Evolutionary conservation across 768 basidiomycete species (phyloP), one percentile per base, ranked within the genome.

Genomic region (Chalciporus chontae): DNA sequence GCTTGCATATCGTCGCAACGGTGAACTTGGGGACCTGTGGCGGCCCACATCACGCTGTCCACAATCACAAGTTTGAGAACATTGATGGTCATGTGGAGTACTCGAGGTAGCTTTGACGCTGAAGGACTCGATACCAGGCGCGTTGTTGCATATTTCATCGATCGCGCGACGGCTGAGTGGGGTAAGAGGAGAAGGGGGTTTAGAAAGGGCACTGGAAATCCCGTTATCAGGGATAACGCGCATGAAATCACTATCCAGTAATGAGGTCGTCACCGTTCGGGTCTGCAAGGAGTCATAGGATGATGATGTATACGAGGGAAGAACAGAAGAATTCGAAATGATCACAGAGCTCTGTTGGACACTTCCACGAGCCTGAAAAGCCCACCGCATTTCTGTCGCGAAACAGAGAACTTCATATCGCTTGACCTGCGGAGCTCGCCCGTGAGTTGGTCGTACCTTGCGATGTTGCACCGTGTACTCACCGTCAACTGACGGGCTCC

Each of bases 371-470:
- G 40, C 48, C 36, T 45, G 26, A 10, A 65, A 40, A 4, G 18
- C 47, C 65, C 64, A 65, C 47, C 60, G 53, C 63, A 65, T 62
- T 38, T 47, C 41, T 4, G 24, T 46, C 1, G 66, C 65, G 17
- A 65, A 67, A 40, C 63, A 68, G 38, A 65, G 63, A 31, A 65
- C 57, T 40, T 67, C 65, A 48, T 67, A 65, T 2, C 40, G 55
- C 26, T 57, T 60, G 18, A 60, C 58, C 64, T 65, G 27, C 26
- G 14, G 31, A n/a, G 44, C 13, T 31, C 27, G 26, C 19, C 9
- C 4, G n/a, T n/a, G 14, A 15, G n/a, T n/a, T 15, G 5, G 6
- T 29, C 11, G 1, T 13, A 37, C 19, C 15, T 29, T 36, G 17
- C 31, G 11, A 9, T 0, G n/a, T 44, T 8, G 27, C 5, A 23